Evolutionary conservation across 371 early-diverging fungal genomes (phyloP).

Genomic region (Syncephalis fuscata): DNA sequence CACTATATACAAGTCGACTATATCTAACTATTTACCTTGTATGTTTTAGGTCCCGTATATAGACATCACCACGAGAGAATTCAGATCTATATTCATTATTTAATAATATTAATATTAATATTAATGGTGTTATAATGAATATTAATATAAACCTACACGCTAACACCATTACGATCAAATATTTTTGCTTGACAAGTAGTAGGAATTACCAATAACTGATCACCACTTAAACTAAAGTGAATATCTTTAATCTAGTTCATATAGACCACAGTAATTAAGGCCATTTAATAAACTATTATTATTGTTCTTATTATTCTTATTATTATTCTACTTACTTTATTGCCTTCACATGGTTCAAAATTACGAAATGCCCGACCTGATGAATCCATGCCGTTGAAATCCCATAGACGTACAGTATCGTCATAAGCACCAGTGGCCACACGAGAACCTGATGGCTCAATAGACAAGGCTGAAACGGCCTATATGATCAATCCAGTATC

Average conservation of each 20-base stretch:
- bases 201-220: slow-evolving; percentile 63
- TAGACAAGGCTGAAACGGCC: slow-evolving; percentile 59
- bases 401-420: slow-evolving; percentile 73
- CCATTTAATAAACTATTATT: no score
- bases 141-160: slow-evolving; percentile 16
- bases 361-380: slow-evolving; percentile 58
- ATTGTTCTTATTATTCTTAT: slow-evolving; percentile 1
- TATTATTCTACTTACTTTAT: slow-evolving; percentile 29
- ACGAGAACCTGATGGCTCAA: slow-evolving; percentile 73
- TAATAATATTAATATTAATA: not conserved
- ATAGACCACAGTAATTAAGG: not conserved
- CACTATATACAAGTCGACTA: not conserved
- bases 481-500: slow-evolving; percentile 5
- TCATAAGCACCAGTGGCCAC: slow-evolving; percentile 71
- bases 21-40: slow-evolving; percentile 25
- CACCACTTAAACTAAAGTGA: slow-evolving; percentile 60
- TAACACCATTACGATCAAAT: slow-evolving; percentile 61
- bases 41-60: slow-evolving; percentile 71
- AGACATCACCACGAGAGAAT: slow-evolving; percentile 84
- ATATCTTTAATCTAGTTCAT: slow-evolving; percentile 47
- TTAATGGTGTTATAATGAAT: not conserved
- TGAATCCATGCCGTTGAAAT: slow-evolving; percentile 79
- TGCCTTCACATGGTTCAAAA: slow-evolving; percentile 62
- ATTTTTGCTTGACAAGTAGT: slow-evolving; percentile 55
- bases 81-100: slow-evolving; percentile 20